Evolutionary conservation across 1,139 yeast species (phyloP).

Genomic region (Williopsis jadinii): DNA sequence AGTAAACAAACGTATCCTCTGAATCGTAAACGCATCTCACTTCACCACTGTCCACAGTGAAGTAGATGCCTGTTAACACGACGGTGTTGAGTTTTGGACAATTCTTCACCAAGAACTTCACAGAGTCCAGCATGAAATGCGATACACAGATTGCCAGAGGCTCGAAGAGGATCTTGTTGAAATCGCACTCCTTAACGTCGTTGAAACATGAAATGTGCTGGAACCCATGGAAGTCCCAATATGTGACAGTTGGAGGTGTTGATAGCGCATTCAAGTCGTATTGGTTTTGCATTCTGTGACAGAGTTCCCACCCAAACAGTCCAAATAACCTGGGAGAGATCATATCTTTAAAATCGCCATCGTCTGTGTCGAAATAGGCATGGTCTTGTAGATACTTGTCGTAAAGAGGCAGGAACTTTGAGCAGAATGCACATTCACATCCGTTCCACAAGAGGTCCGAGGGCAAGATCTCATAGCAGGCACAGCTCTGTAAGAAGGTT

Average conservation of each 20-base stretch:
- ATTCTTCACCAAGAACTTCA: slow-evolving; percentile 2
- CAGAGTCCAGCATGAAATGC: slow-evolving; percentile 30
- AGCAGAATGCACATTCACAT: slow-evolving; percentile 55
- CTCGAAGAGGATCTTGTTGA: slow-evolving; percentile 26
- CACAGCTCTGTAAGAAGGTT: slow-evolving; percentile 47
- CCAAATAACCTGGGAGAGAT: slow-evolving; percentile 52
- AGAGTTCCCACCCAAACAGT: slow-evolving; percentile 39
- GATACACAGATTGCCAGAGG: slow-evolving; percentile 26
- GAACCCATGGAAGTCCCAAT: slow-evolving; percentile 38
- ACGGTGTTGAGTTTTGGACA: slow-evolving; percentile 9
- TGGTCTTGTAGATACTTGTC: slow-evolving; percentile 60
- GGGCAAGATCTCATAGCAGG: slow-evolving; percentile 64
- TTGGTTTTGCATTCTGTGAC: slow-evolving; percentile 16
- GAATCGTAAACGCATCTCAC: slow-evolving; percentile 9
- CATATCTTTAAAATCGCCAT: slow-evolving; percentile 48
- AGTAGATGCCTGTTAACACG: slow-evolving; percentile 8
- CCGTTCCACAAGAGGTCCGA: slow-evolving; percentile 74
- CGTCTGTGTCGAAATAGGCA: slow-evolving; percentile 42
- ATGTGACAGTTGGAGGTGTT: slow-evolving; percentile 26
- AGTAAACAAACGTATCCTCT: not conserved
- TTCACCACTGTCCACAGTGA: slow-evolving; percentile 3
- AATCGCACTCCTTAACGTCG: slow-evolving; percentile 27
- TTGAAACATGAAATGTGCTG: slow-evolving; percentile 29
- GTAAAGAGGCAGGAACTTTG: slow-evolving; percentile 36
- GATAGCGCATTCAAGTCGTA: slow-evolving; percentile 25